Base-by-base conservation (phyloP, 116 monocot species). In the Papilionanthe hybrid region DNA sequence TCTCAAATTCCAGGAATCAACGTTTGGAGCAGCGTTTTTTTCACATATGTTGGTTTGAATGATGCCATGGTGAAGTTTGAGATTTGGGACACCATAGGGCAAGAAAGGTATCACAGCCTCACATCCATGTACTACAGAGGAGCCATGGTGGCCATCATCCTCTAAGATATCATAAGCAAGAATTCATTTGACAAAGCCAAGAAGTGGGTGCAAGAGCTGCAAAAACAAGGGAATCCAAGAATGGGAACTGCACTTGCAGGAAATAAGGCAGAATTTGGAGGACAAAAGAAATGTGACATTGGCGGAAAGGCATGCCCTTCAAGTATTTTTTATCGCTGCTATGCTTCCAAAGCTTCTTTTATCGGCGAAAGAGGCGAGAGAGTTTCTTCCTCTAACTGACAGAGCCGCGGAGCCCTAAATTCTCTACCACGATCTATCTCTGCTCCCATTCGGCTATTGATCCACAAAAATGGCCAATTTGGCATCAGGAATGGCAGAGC, bases 81-180 rank as follows among this genome's bases (percentile, higher is more conserved):
- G 86, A 93, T 96, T 75, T 96, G 96, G 93, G 93, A 96, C 81
- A 96, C 93, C 20, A 93, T 93, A 6, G 96, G 96, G 55, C 96
- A 96, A 80, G 96, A 96, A 87, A 84, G 96, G 80, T 96, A 96
- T 71, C 96, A 96, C 47, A 93, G 96, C 72, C 77, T 96, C 45
- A 93, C 96, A 41, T 93, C 93, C 77, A 96, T 96, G 96, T 96
- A 96, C 83, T 96, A 96, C 81, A 81, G 95, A 42, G 95, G 95
- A 7, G 95, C 93, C 7, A 90, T 91, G 42, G 95, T 93, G 7
- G 91, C 93, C 2, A 87, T 96, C 72, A 92, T 96, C 48, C 93
- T 93, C 75, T 96, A 93, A 63, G 93, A 96, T 77, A 92, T 96
- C 82, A 87, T 93, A 12, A 87, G 82, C 87, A 78, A 95, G 95